These are phyloP conservation scores for Pachysandra terminalis DNA, from an alignment of 164 flowering plant species.

Conservation along the genomic window DNA sequence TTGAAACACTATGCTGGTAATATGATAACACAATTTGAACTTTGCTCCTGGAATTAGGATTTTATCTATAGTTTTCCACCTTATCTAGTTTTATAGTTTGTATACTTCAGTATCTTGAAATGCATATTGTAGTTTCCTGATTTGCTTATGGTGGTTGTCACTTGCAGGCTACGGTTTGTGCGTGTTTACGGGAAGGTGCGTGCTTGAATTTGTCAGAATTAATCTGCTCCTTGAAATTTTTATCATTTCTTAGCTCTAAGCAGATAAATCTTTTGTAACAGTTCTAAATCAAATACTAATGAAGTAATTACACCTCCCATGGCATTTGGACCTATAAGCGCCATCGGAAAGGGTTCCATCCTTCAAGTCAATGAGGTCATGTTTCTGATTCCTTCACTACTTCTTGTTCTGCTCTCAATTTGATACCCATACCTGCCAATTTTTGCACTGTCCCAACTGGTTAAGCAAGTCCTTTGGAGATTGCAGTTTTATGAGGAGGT, in stretches of 20 bases:
- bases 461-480: too few relatives aligned
- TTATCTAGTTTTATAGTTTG: too few relatives aligned
- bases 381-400: slow-evolving; percentile 13
- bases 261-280: slow-evolving; percentile 19
- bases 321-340: slow-evolving; percentile 43
- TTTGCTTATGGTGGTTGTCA: slow-evolving; percentile 1
- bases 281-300: slow-evolving; percentile 32
- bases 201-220: neutral
- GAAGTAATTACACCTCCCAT: slow-evolving; percentile 24
- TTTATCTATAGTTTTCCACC: too few relatives aligned
- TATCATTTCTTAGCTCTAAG: neutral
- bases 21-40: too few relatives aligned
- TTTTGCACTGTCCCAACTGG: too few relatives aligned
- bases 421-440: too few relatives aligned
- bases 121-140: slow-evolving; percentile 2
- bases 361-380: slow-evolving; percentile 20
- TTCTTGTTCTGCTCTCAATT: slow-evolving; percentile 18
- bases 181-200: slow-evolving; percentile 63
- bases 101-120: too few relatives aligned
- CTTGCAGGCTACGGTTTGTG: slow-evolving; percentile 69
- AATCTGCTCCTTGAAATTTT: neutral
- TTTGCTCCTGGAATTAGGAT: too few relatives aligned
- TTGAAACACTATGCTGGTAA: too few relatives aligned
- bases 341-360: slow-evolving; percentile 21
- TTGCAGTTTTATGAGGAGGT: too few relatives aligned